phyloP scores from a whole-genome alignment of 495 filamentous ascomycete species.

The Friedmanniomyces endolithicus region DNA sequence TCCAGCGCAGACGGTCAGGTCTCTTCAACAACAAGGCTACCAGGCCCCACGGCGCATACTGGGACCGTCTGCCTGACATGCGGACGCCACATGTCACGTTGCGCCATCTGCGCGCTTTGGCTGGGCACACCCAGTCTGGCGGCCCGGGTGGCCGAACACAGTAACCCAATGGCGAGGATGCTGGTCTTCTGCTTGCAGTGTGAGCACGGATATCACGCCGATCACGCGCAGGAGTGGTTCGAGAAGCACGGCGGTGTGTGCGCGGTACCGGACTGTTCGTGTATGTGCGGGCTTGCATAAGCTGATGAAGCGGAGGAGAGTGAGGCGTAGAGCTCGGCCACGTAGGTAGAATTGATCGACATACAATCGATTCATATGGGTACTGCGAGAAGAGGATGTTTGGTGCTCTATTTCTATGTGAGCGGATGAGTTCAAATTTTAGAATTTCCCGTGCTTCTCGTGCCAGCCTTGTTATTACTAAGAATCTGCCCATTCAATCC shows the following conservation, averaged over 20 bases:
- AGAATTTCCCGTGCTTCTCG: too few relatives aligned
- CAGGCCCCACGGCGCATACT: constrained; percentile 33
- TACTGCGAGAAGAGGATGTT: too few relatives aligned
- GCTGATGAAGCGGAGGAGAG: too few relatives aligned
- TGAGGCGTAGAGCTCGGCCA: too few relatives aligned
- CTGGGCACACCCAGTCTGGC: constrained; percentile 68
- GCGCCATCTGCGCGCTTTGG: constrained; percentile 74
- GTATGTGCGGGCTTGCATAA: constrained; percentile 46
- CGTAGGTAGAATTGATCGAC: too few relatives aligned
- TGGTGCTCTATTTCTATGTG: too few relatives aligned
- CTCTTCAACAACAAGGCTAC: not conserved
- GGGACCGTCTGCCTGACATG: constrained; percentile 70
- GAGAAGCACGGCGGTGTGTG: constrained; percentile 56
- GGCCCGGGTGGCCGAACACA: constrained; percentile 22
- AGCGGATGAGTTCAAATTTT: too few relatives aligned
- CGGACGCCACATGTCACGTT: constrained; percentile 76
- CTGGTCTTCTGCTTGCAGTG: constrained; percentile 79
- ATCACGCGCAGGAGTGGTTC: constrained; percentile 87
- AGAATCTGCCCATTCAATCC: too few relatives aligned
- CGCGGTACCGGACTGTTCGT: constrained; percentile 79
- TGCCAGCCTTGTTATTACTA: too few relatives aligned
- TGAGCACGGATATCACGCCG: constrained; percentile 78
- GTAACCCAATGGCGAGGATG: constrained; percentile 41
- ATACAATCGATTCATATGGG: too few relatives aligned
- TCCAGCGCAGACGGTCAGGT: constrained; percentile 3